A percentile compares a stretch with the other conserved stretches of the same genome.
Evolutionary conservation across 2,329 filamentous ascomycete genomes (phyloP).

Genomic region (Penicillium sp.): DNA sequence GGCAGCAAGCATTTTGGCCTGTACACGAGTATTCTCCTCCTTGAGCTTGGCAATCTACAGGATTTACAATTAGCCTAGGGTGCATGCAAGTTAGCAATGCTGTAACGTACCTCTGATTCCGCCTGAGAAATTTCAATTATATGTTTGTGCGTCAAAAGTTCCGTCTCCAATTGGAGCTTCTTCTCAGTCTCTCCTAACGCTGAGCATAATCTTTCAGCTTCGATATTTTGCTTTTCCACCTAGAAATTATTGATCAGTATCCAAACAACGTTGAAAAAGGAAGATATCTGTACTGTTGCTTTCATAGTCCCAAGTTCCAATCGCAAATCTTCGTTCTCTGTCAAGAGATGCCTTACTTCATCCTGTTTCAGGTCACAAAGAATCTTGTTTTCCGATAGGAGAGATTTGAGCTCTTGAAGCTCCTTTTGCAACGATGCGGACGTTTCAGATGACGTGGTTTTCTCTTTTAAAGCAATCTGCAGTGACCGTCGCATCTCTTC

Average conservation of each 20-base stretch:
- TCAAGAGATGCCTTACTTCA: slow-evolving; percentile 23
- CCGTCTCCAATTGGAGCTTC: slow-evolving; percentile 18
- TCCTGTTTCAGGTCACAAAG: slow-evolving; percentile 25
- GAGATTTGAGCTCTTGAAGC: slow-evolving; percentile 19
- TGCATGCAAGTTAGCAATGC: neutral
- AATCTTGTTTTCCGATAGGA: slow-evolving; percentile 20
- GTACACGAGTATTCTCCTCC: slow-evolving; percentile 27
- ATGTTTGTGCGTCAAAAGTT: slow-evolving; percentile 21
- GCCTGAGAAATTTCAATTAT: slow-evolving; percentile 19
- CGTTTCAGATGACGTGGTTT: slow-evolving; percentile 21
- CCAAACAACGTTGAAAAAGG: neutral
- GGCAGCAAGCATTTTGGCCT: slow-evolving; percentile 24
- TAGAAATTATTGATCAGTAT: slow-evolving; percentile 14
- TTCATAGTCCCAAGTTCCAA: slow-evolving; percentile 17
- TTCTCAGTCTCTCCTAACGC: slow-evolving; percentile 23
- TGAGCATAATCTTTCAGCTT: slow-evolving; percentile 20
- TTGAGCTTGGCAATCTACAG: slow-evolving; percentile 25
- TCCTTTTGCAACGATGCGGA: slow-evolving; percentile 26
- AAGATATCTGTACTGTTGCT: slow-evolving; percentile 20
- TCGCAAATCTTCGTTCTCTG: slow-evolving; percentile 20
- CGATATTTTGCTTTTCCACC: slow-evolving; percentile 23
- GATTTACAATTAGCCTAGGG: too few species aligned
- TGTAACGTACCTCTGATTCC: slow-evolving; percentile 22
- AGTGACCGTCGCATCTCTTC: slow-evolving; percentile 20
- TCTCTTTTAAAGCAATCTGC: slow-evolving; percentile 24